Evolutionary conservation across 345 rosid species (phyloP), one percentile per base, ranked within the genome.

Genomic region (Rhizophora apiculata): DNA sequence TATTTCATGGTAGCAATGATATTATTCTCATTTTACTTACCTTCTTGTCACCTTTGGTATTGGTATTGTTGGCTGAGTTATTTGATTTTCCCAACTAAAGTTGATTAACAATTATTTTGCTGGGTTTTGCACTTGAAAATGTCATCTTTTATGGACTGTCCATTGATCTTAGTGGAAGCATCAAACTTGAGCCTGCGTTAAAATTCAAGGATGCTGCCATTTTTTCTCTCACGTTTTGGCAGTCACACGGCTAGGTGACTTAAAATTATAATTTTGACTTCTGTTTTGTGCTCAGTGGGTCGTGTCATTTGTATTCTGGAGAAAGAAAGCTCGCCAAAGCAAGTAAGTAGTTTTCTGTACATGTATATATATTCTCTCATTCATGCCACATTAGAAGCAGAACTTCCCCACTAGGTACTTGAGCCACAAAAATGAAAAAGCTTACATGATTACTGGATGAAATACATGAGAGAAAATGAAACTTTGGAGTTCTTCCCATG

Each of bases 271-370:
- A 53, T 37, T 46, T 36, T 29, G 27, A 27, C 48, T 46, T 72
- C 43, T 7, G n/a, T 72, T 61, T 57, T 43, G 24, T 76, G 21
- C 81, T 75, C 94, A 96, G 99, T 87, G 98, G 93, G 65, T 90
- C 6, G 63, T 62, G 26, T 89, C 96, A 78, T 80, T 92, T 66
- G 82, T 89, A 74, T 89, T 85, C 63, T 92, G 97, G 99, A 90
- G 84, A 81, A 88, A 75, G 81, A 90, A 81, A 77, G 96, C 96
- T 73, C 86, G 68, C 55, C 87, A 84, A 75, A 88, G 85, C 97
- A 88, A 87, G 99, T 96, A 85, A 90, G 99, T 85, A 57, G 16
- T 29, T 20, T 49, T 11, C 29, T 59, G 11, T 20, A n/a, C 68
- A 10, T 46, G 3, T 21, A 15, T 67, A 22, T 15, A 34, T 9